Conservation (phyloP, 768 basidiomycete genomes). For the Udeniomyces megalosporus region DNA sequence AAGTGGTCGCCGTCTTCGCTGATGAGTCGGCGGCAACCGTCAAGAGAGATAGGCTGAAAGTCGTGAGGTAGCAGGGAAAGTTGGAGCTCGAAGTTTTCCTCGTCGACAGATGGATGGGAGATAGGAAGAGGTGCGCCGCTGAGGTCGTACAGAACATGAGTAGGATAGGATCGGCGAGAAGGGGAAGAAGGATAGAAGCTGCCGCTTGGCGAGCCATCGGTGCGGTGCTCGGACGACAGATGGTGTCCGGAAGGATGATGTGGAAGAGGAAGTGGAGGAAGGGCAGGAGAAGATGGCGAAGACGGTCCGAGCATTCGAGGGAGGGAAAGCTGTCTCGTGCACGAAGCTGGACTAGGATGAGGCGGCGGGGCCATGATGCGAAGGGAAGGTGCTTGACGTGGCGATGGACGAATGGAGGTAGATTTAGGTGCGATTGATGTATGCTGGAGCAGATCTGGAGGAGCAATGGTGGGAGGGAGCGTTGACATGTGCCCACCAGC, state of each 20-base stretch:
- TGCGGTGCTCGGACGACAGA: too few relatives aligned
- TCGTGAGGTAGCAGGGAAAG: background rate
- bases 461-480: background rate
- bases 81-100: slow-evolving; percentile 1
- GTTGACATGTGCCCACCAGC: background rate
- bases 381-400: background rate
- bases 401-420: too few relatives aligned
- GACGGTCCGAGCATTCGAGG: background rate
- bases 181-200: slow-evolving; percentile 6
- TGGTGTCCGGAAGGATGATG: too few relatives aligned
- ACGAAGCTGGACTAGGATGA: background rate
- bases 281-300: background rate
- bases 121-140: too few relatives aligned
- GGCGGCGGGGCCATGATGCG: too few relatives aligned
- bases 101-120: background rate
- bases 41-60: background rate
- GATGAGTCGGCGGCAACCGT: background rate
- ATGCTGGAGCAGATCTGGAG: background rate
- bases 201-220: too few relatives aligned
- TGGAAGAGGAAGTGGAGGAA: background rate
- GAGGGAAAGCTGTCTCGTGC: background rate
- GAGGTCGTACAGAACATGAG: too few relatives aligned
- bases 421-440: too few relatives aligned
- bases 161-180: background rate
- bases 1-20: background rate